Evolutionary conservation across 1,139 yeast genomes (phyloP).

Genomic region (Sugiyamaella novakii): DNA sequence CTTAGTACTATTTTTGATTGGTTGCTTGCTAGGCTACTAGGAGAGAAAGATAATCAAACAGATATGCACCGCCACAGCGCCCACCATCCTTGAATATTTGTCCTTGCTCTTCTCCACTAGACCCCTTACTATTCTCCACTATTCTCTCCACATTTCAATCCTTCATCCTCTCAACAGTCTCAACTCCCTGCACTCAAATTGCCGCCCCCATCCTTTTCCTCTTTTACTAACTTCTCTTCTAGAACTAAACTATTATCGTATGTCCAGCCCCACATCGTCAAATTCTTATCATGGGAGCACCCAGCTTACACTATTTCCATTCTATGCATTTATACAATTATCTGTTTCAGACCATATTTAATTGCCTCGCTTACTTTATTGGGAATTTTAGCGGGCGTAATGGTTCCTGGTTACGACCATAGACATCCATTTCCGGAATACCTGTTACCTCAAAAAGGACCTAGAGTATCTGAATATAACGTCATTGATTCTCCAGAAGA

Average conservation of each 20-base stretch:
- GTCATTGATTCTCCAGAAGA: constrained; percentile 10
- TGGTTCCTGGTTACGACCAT: constrained; percentile 70
- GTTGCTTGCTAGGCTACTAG: too few species aligned
- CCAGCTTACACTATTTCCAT: constrained; percentile 42
- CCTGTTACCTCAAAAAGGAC: constrained; percentile 24
- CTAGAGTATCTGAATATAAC: constrained; percentile 21
- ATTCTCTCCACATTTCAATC: not conserved
- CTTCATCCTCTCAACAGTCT: not conserved
- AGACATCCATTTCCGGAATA: constrained; percentile 54
- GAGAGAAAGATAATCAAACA: too few species aligned
- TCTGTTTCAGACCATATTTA: constrained; percentile 66
- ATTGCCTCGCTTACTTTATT: constrained; percentile 66
- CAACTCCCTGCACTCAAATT: too few species aligned
- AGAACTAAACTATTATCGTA: constrained; percentile 28
- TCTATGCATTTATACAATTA: constrained; percentile 38
- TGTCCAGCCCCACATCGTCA: constrained; percentile 33
- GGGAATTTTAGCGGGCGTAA: constrained; percentile 56
- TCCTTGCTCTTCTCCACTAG: too few species aligned
- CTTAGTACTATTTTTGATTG: too few species aligned
- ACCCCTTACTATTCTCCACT: too few species aligned
- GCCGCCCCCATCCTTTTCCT: too few species aligned
- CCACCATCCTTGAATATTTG: too few species aligned
- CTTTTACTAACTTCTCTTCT: constrained; percentile 2
- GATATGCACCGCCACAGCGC: too few species aligned
- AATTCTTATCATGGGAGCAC: constrained; percentile 37